Conservation (phyloP, 371 early-diverging fungal genomes). For the Circinella minor region DNA sequence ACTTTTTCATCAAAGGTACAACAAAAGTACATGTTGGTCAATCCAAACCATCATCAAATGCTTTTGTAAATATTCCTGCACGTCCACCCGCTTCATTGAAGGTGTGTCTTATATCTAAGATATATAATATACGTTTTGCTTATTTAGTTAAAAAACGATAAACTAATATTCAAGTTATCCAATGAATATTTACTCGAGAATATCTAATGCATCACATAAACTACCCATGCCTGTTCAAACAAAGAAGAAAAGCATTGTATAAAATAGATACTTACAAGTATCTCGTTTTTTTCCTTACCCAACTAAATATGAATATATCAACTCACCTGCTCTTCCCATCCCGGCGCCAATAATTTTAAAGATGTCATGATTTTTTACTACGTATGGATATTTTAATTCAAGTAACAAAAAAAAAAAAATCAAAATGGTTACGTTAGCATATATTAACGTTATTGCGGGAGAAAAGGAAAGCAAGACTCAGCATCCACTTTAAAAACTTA, state of each 20-base stretch:
- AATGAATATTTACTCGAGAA: conserved; percentile 16
- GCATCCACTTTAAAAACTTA: too few species aligned
- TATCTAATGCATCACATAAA: conserved; percentile 16
- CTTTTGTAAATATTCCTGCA: conserved; percentile 8
- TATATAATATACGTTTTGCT: not conserved
- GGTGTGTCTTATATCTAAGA: conserved; percentile 25
- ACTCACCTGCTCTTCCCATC: conserved; percentile 7
- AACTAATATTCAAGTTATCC: too few species aligned
- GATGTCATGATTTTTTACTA: conserved; percentile 16
- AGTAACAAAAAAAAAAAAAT: too few species aligned
- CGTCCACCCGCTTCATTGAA: conserved; percentile 17
- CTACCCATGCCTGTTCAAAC: too few species aligned
- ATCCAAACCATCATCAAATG: not conserved
- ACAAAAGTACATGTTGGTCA: conserved; percentile 29
- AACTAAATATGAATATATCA: too few species aligned
- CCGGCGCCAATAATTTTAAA: conserved; percentile 23
- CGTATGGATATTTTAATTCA: too few species aligned
- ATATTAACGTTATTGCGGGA: too few species aligned
- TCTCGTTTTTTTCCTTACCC: too few species aligned
- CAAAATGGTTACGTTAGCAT: too few species aligned
- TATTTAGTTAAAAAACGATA: not conserved
- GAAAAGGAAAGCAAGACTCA: too few species aligned
- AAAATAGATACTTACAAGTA: too few species aligned
- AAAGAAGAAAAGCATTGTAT: too few species aligned
- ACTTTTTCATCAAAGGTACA: conserved; percentile 26